Evolutionary conservation across 2,329 filamentous ascomycete genomes (phyloP), one percentile per base, ranked within the genome.

Genomic region (Colletotrichum brevisporum): DNA sequence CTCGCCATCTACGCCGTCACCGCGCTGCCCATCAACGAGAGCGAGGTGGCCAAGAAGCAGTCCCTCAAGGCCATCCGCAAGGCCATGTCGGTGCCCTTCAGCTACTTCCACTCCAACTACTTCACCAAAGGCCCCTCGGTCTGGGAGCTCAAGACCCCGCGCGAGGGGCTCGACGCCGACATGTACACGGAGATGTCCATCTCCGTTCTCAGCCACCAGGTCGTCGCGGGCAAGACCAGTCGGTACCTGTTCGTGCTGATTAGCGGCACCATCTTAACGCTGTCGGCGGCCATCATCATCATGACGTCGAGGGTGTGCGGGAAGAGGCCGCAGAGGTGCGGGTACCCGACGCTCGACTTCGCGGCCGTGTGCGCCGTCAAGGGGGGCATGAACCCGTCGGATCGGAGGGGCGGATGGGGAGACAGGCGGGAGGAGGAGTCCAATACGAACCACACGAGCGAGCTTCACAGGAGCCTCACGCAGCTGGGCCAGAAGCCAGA

Each of bases 1-100:
- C 43, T 69, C 8, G 66, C 66, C 3, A 66, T 69, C n/a, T 69
- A 69, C 21, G 66, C 66, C n/a, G 66, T 69, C 24, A 69, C 66
- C 21, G 66, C 66, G 1, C 36, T 69, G 2, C 66, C 66, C 9
- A 69, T 69, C 62, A 69, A 66, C 45, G 66, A 66, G 24, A 61
- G 62, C 51, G 62, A 66, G 36, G 66, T 69, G 10, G 66, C 66
- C 9, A 69, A 69, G 55, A 66, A 60, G 26, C 62, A 60, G 43
- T 69, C 62, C 6, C 36, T 69, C 5, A 66, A 39, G 31, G 66
- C 66, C 10, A 60, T 56, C 26, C 62, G 66, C 4, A 69, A 66
- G 50, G 66, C 66, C 50, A 65, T 69, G 50, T 66, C 66, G 6
- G 66, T 69, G 24, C 66, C 66, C 16, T 66, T 69, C 51, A 48